These are phyloP conservation scores for Phaeotremella fagi DNA, from an alignment of 768 basidiomycete species.

Conservation along the genomic window DNA sequence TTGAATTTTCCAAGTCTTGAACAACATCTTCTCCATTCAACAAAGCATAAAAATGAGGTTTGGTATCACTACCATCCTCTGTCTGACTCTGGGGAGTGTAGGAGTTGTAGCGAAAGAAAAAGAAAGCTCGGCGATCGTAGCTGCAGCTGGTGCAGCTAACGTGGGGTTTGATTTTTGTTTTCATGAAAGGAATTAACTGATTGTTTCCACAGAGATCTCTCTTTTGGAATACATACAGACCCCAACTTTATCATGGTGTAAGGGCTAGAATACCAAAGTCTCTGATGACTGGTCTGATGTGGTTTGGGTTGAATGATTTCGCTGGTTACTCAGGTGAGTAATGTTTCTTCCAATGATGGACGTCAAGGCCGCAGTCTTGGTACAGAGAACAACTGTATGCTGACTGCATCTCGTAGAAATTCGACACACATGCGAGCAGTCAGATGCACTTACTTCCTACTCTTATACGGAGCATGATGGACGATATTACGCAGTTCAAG, in stretches of 20 bases:
- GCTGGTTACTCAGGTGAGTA: slow-evolving; percentile 55
- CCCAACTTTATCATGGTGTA: slow-evolving; percentile 92
- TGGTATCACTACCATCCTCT: background rate
- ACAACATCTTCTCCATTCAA: too few relatives aligned
- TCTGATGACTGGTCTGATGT: slow-evolving; percentile 87
- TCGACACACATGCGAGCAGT: slow-evolving; percentile 85
- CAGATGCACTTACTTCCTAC: slow-evolving; percentile 72
- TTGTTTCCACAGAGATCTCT: slow-evolving; percentile 46
- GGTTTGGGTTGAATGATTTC: slow-evolving; percentile 87
- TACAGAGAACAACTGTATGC: background rate
- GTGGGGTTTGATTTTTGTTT: background rate
- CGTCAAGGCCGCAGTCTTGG: too few relatives aligned
- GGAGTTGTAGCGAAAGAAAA: too few relatives aligned
- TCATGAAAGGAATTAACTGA: background rate
- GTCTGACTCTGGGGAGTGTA: too few relatives aligned
- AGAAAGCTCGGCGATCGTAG: background rate
- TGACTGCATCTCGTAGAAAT: slow-evolving; percentile 53
- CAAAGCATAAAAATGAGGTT: background rate
- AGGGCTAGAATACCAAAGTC: slow-evolving; percentile 78
- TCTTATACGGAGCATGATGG: slow-evolving; percentile 85
- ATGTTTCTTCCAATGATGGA: too few relatives aligned
- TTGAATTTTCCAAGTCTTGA: too few relatives aligned
- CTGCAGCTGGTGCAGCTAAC: slow-evolving; percentile 3
- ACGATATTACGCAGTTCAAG: slow-evolving; percentile 77
- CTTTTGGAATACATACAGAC: slow-evolving; percentile 81